Evolutionary conservation across 2,329 filamentous ascomycete genomes (phyloP), one percentile per base, ranked within the genome.

Genomic region (Ascosphaera apis): DNA sequence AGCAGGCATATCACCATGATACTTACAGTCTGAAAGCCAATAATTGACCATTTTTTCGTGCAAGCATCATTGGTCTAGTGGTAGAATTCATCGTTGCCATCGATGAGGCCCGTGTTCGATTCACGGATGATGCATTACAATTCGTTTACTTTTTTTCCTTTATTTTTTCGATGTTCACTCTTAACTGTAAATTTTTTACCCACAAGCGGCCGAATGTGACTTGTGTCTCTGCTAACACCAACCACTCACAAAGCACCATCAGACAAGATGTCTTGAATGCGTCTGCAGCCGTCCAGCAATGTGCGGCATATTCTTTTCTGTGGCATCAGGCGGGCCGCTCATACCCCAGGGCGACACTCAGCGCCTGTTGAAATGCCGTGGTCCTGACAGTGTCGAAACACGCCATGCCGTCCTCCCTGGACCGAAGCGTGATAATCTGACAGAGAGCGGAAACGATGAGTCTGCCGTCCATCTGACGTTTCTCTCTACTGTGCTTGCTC

Each of bases 401-500:
- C 50, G 55, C 36, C 46, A 46, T 12, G 40, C 52, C 21, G 41
- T 47, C 38, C n/a, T 48, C 12, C 25, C 43, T 2, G 27, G 9
- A 13, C 36, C 12, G 3, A 12, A 12, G 5, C n/a, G 4, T 30
- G 27, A 4, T 11, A 11, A 30, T 21, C 19, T 4, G 9, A 21
- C 19, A 21, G 9, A 9, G 4, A 9, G 9, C 19, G 19, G 19
- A 4, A 9, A 21, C 19, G 19, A 21, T 21, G 19, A 9, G 9
- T 21, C 15, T 15, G 4, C 27, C n/a, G n/a, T 13, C 12, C 27
- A 4, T 36, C 36, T n/a, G n/a, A n/a, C n/a, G n/a, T n/a, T n/a
- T n/a, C n/a, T 72, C 9, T 88, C 86, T 4, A 91, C 83, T 0
- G 86, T 98, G 1, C 67, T 95, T n/a, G 74, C 83, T 3, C 62